phyloP scores from a whole-genome alignment of 768 basidiomycete genomes.

The Leccinum ochraceum region DNA sequence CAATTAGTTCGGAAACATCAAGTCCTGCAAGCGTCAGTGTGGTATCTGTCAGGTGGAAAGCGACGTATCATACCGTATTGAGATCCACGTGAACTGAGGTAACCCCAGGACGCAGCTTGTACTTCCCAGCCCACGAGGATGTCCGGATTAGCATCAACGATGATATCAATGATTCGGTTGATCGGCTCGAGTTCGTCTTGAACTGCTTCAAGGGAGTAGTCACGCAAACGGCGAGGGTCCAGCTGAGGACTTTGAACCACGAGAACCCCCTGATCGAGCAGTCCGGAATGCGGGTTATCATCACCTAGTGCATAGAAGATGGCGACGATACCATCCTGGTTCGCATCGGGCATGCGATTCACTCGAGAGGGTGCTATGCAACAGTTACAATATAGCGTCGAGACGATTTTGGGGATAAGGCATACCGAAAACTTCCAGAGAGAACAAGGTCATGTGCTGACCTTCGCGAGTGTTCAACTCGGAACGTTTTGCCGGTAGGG shows the following conservation, averaged over 20 bases:
- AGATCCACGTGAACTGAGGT: constrained; percentile 66
- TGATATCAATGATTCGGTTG: constrained; percentile 71
- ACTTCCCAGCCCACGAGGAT: constrained; percentile 92
- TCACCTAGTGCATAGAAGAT: constrained; percentile 73
- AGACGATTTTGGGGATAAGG: neutral
- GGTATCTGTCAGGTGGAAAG: neutral
- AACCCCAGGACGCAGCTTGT: constrained; percentile 89
- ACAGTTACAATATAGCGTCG: neutral
- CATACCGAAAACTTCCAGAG: constrained; percentile 85
- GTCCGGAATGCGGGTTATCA: constrained; percentile 31
- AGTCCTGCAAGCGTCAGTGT: constrained; percentile 50
- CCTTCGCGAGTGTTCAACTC: constrained; percentile 51
- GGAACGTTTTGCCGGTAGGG: constrained; percentile 47
- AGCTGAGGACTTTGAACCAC: constrained; percentile 45
- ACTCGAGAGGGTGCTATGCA: constrained; percentile 58
- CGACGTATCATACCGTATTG: constrained; percentile 56
- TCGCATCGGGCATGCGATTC: constrained; percentile 63
- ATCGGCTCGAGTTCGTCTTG: constrained; percentile 77
- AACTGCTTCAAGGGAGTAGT: constrained; percentile 52
- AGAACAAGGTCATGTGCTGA: constrained; percentile 76
- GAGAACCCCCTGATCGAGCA: constrained; percentile 51
- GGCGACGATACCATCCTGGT: constrained; percentile 55
- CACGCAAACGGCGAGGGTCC: constrained; percentile 43
- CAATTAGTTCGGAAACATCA: constrained; percentile 70
- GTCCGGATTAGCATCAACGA: constrained; percentile 84